A percentile compares a stretch with the other conserved stretches of the same genome.
Conservation (phyloP, 331 rosid species). For the Prunus yedoensis region DNA sequence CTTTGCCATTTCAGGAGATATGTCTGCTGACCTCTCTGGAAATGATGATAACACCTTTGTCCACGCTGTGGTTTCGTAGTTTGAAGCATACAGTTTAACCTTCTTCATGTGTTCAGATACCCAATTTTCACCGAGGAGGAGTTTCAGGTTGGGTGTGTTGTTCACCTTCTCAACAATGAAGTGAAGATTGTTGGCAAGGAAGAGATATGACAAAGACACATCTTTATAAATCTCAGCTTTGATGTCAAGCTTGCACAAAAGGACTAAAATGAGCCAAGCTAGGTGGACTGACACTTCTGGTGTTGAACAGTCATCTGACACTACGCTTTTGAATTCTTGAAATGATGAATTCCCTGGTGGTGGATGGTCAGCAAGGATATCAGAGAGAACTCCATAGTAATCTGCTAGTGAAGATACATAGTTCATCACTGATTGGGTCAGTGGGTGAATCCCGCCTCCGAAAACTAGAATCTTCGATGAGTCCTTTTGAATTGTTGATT, state of each 20-base stretch:
- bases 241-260: slow-evolving; percentile 51
- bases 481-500: slow-evolving; percentile 39
- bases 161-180: slow-evolving; percentile 46
- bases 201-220: slow-evolving; percentile 45
- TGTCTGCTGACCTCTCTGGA: slow-evolving; percentile 24
- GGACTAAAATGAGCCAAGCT: slow-evolving; percentile 55
- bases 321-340: slow-evolving; percentile 25
- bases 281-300: slow-evolving; percentile 32
- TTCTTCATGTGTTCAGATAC: slow-evolving; percentile 36
- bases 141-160: slow-evolving; percentile 29
- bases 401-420: slow-evolving; percentile 43
- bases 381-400: slow-evolving; percentile 27
- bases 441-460: slow-evolving; percentile 51
- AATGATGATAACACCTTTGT: slow-evolving; percentile 39
- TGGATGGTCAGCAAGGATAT: slow-evolving; percentile 36
- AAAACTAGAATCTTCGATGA: slow-evolving; percentile 27
- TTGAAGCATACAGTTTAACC: slow-evolving; percentile 35
- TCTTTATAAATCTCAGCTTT: slow-evolving; percentile 51
- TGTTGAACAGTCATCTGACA: slow-evolving; percentile 23
- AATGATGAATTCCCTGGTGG: slow-evolving; percentile 16
- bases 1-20: slow-evolving; percentile 28
- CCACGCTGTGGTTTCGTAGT: slow-evolving; percentile 49
- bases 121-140: slow-evolving; percentile 45
- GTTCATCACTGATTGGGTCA: slow-evolving; percentile 35
- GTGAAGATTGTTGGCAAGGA: slow-evolving; percentile 50